A percentile compares a stretch with the other conserved stretches of the same genome.
phyloP scores from a whole-genome alignment of 768 basidiomycete species.

The Mycena rosella region DNA sequence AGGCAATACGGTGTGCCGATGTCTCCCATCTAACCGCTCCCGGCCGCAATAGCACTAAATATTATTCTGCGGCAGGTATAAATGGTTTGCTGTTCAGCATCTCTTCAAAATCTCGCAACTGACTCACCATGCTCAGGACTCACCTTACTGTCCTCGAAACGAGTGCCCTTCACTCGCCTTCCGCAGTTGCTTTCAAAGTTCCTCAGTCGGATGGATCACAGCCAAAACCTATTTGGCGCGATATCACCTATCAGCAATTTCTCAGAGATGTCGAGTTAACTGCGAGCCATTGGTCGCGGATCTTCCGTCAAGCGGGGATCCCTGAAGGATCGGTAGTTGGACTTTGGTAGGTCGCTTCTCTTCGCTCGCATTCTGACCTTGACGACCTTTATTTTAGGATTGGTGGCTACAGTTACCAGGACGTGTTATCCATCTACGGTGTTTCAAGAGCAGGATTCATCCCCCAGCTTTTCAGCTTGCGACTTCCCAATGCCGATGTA shows the following conservation, averaged over 20 bases:
- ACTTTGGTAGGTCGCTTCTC: slow-evolving; percentile 68
- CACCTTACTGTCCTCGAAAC: slow-evolving; percentile 76
- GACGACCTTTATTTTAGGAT: slow-evolving; percentile 61
- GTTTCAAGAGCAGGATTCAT: slow-evolving; percentile 82
- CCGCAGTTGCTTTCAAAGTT: slow-evolving; percentile 69
- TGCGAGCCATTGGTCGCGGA: slow-evolving; percentile 72
- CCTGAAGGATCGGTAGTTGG: slow-evolving; percentile 73
- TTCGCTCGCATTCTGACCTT: slow-evolving; percentile 9
- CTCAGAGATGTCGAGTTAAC: slow-evolving; percentile 71
- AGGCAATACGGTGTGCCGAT: slow-evolving; percentile 34
- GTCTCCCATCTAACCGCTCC: slow-evolving; percentile 34
- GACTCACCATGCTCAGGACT: slow-evolving; percentile 56
- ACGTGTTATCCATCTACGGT: slow-evolving; percentile 81
- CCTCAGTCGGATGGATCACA: slow-evolving; percentile 63
- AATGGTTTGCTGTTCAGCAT: slow-evolving; percentile 25
- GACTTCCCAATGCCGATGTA: slow-evolving; percentile 79
- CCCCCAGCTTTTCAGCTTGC: slow-evolving; percentile 82
- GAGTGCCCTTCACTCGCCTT: slow-evolving; percentile 63
- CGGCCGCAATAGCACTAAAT: slow-evolving; percentile 9
- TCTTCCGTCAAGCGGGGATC: slow-evolving; percentile 62
- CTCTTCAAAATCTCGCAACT: slow-evolving; percentile 34
- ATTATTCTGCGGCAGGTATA: slow-evolving; percentile 32
- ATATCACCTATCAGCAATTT: slow-evolving; percentile 77
- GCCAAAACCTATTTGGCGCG: slow-evolving; percentile 64
- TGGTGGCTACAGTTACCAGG: slow-evolving; percentile 77